Conservation (phyloP, 2,329 filamentous ascomycete species). For the Colletotrichum lentis region DNA sequence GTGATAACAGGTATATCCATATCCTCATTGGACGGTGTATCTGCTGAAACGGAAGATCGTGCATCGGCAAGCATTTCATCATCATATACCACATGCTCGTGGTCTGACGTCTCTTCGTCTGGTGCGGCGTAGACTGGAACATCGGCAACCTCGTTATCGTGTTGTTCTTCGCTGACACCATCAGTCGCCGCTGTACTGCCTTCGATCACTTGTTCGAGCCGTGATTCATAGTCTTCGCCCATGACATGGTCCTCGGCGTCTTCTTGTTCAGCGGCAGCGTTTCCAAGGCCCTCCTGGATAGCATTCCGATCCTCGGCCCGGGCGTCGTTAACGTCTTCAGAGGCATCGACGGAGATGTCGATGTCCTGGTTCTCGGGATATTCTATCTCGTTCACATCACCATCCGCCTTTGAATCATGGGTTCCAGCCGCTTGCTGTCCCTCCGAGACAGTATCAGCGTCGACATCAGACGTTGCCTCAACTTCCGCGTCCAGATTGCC, state of each 20-base stretch:
- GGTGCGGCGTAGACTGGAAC: slow-evolving; percentile 27
- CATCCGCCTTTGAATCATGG: slow-evolving; percentile 24
- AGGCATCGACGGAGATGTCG: slow-evolving; percentile 44
- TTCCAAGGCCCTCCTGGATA: slow-evolving; percentile 24
- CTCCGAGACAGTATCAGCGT: slow-evolving; percentile 18
- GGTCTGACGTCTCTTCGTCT: slow-evolving; percentile 17
- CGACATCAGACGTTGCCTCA: neutral
- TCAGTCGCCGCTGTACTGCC: slow-evolving; percentile 2
- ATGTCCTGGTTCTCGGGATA: slow-evolving; percentile 49
- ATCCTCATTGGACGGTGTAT: slow-evolving; percentile 33
- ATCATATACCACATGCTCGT: slow-evolving; percentile 32
- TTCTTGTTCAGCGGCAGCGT: slow-evolving; percentile 10
- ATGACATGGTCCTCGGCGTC: slow-evolving; percentile 8
- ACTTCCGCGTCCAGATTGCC: slow-evolving; percentile 24
- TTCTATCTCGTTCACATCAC: slow-evolving; percentile 44
- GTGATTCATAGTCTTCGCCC: slow-evolving; percentile 1
- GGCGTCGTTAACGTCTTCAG: slow-evolving; percentile 5
- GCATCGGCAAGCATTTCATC: slow-evolving; percentile 23
- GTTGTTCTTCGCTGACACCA: neutral
- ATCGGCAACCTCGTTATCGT: slow-evolving; percentile 13
- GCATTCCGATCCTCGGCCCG: neutral
- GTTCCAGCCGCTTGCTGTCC: slow-evolving; percentile 25
- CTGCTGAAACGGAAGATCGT: slow-evolving; percentile 30
- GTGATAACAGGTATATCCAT: slow-evolving; percentile 49
- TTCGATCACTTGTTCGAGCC: slow-evolving; percentile 2